Conservation (phyloP, 2,329 filamentous ascomycete genomes). For the Juglanconis sp. region DNA sequence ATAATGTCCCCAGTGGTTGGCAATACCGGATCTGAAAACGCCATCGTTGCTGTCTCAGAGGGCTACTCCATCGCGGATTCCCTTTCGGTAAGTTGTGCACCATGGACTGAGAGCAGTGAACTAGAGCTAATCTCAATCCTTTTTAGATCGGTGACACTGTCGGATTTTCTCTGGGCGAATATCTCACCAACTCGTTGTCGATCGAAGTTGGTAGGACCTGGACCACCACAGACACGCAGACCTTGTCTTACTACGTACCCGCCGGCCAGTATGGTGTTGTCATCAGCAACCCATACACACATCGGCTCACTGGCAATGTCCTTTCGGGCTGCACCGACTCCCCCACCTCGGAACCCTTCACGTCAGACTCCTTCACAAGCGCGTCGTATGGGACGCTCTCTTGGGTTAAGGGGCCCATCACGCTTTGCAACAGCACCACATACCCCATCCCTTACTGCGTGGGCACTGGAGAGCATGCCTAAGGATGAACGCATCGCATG, state of each 20-base stretch:
- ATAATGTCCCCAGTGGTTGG: slow-evolving; percentile 33
- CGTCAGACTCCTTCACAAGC: slow-evolving; percentile 31
- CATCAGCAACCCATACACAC: slow-evolving; percentile 34
- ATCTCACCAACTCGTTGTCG: slow-evolving; percentile 24
- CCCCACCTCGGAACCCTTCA: slow-evolving; percentile 26
- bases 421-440: slow-evolving; percentile 32
- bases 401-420: slow-evolving; percentile 39
- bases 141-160: not conserved
- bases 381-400: slow-evolving; percentile 30
- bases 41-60: slow-evolving; percentile 28
- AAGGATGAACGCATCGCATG: not conserved
- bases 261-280: slow-evolving; percentile 35
- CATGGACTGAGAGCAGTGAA: not conserved
- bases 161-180: not conserved
- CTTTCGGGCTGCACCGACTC: slow-evolving; percentile 32
- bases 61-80: slow-evolving; percentile 34
- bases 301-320: slow-evolving; percentile 32
- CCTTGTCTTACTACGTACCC: slow-evolving; percentile 31
- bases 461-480: slow-evolving; percentile 28
- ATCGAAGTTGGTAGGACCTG: slow-evolving; percentile 27
- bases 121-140: not conserved
- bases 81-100: slow-evolving; percentile 23
- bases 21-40: slow-evolving; percentile 24
- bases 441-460: slow-evolving; percentile 36
- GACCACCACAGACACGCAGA: slow-evolving; percentile 29